Percentiles rank a stretch among this genome's conserved stretches.
Conservation (phyloP, 2,329 filamentous ascomycete species). For the Pseudocercospora vitis region DNA sequence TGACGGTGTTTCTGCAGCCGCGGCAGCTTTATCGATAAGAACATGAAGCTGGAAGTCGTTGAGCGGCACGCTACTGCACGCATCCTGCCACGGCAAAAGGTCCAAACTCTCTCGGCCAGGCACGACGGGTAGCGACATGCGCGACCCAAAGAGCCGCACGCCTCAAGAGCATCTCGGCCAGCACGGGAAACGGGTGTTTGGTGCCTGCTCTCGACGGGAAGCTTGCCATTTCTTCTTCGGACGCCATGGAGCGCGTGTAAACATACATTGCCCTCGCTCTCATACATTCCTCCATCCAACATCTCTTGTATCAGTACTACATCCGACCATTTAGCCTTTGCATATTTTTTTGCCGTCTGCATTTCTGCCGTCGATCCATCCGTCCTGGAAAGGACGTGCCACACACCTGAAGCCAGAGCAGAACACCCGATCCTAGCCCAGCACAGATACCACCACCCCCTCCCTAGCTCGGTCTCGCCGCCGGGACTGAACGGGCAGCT, state of each 20-base stretch:
- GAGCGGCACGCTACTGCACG: neutral
- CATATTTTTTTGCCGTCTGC: slow-evolving; percentile 1
- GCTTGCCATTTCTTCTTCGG: neutral
- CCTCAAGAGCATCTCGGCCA: neutral
- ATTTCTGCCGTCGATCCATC: neutral
- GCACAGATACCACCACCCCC: too few species aligned
- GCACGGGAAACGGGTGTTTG: neutral
- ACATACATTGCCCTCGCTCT: slow-evolving; percentile 1
- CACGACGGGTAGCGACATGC: too few species aligned
- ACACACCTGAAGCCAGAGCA: neutral
- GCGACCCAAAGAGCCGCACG: neutral
- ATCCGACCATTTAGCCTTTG: neutral
- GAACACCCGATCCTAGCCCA: too few species aligned
- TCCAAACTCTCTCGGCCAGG: slow-evolving; percentile 1
- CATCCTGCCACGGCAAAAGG: neutral
- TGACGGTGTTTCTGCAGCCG: too few species aligned
- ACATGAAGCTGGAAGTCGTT: neutral
- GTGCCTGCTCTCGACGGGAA: neutral
- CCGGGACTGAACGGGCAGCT: neutral
- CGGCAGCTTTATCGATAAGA: neutral
- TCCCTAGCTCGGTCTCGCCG: neutral
- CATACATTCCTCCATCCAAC: slow-evolving; percentile 2
- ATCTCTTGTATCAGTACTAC: slow-evolving; percentile 8
- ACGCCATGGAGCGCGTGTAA: neutral
- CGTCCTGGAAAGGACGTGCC: too few species aligned